Evolutionary conservation across 495 filamentous ascomycete species (phyloP).

Genomic region (Neurospora sp.): DNA sequence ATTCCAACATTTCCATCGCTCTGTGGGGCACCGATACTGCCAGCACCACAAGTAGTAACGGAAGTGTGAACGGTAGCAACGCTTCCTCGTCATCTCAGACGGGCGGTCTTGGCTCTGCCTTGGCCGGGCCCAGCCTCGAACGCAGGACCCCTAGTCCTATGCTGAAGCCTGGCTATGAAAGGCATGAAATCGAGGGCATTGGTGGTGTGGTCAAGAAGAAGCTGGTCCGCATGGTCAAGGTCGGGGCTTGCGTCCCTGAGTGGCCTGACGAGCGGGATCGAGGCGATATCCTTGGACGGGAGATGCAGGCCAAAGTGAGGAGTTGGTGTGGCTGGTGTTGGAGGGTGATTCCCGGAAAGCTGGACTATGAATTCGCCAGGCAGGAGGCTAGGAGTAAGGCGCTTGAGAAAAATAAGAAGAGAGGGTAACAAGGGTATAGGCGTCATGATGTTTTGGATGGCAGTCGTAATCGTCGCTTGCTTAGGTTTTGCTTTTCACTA

Average conservation of each 20-base stretch:
- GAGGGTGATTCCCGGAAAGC: slow-evolving; percentile 42
- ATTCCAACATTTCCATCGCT: background rate
- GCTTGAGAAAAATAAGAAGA: slow-evolving; percentile 3
- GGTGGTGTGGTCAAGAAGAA: slow-evolving; percentile 79
- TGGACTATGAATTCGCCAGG: slow-evolving; percentile 21
- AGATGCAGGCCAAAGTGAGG: slow-evolving; percentile 42
- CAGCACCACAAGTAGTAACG: background rate
- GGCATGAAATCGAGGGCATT: slow-evolving; percentile 80
- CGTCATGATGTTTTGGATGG: background rate
- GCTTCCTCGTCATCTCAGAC: background rate
- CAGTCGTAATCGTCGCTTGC: background rate
- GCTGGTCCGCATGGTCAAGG: slow-evolving; percentile 58
- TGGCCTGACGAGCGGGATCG: slow-evolving; percentile 67
- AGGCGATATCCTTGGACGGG: slow-evolving; percentile 42
- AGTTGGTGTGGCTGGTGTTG: slow-evolving; percentile 64
- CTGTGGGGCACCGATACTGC: slow-evolving; percentile 2
- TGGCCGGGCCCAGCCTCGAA: slow-evolving; percentile 5
- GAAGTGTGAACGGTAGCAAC: background rate
- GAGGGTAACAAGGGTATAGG: background rate
- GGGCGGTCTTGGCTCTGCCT: background rate
- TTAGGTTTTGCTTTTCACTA: background rate
- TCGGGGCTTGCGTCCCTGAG: slow-evolving; percentile 74
- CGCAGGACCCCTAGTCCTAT: slow-evolving; percentile 31
- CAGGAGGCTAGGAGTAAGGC: background rate
- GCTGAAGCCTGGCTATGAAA: slow-evolving; percentile 56